Evolutionary conservation across 2,329 filamentous ascomycete species (phyloP).

Genomic region (Aspergillus transmontanensis): DNA sequence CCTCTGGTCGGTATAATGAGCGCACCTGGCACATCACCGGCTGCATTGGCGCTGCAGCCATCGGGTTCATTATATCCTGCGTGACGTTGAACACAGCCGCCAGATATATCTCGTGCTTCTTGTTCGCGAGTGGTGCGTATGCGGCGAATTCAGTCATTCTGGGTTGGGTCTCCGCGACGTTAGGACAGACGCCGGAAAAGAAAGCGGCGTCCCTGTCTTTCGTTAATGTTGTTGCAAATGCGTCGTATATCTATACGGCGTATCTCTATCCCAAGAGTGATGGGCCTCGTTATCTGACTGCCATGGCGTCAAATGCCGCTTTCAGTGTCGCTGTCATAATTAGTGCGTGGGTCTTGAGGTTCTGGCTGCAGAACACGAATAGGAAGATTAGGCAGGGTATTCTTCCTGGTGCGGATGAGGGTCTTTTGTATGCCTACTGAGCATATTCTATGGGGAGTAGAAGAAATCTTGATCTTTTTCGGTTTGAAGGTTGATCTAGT

Average conservation of each 20-base stretch:
- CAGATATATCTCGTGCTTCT: slow-evolving; percentile 31
- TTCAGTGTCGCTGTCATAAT: not conserved
- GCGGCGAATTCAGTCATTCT: slow-evolving; percentile 39
- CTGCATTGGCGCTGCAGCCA: slow-evolving; percentile 13
- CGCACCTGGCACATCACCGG: slow-evolving; percentile 20
- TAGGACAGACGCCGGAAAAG: slow-evolving; percentile 44
- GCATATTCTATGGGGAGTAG: not conserved
- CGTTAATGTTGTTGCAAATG: slow-evolving; percentile 40
- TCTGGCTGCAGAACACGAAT: not conserved
- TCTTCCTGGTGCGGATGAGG: not conserved
- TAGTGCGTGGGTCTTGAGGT: not conserved
- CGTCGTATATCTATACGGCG: slow-evolving; percentile 45
- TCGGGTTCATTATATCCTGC: slow-evolving; percentile 19
- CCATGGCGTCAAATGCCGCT: slow-evolving; percentile 17
- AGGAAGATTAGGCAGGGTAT: not conserved
- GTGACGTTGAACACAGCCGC: not conserved
- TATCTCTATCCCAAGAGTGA: slow-evolving; percentile 41
- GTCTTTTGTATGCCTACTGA: not conserved
- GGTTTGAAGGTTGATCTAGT: too few species aligned
- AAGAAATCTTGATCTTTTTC: too few species aligned
- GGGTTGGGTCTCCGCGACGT: slow-evolving; percentile 38
- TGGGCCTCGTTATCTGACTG: slow-evolving; percentile 31
- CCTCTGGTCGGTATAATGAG: slow-evolving; percentile 14
- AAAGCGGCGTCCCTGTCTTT: slow-evolving; percentile 39
- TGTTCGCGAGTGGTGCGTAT: slow-evolving; percentile 37